Conservation (phyloP, 2,329 filamentous ascomycete genomes). For the Monosporascus sp. region DNA sequence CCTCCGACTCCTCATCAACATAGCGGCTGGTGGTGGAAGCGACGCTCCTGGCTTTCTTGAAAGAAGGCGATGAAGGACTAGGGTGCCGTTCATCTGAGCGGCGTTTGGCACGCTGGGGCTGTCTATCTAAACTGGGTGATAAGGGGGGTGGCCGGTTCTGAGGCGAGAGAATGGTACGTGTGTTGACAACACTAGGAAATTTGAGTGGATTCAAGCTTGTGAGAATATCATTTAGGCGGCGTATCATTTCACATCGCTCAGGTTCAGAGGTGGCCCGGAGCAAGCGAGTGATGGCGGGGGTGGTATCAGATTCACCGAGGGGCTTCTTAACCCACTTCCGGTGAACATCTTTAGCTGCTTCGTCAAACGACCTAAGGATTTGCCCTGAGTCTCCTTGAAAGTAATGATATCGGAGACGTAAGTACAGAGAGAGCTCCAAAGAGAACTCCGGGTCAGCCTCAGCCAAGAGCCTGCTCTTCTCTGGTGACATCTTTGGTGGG, state of each 20-base stretch:
- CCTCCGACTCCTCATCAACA: not conserved
- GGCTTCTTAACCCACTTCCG: constrained; percentile 25
- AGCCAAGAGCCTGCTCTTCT: constrained; percentile 10
- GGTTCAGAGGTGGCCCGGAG: constrained; percentile 19
- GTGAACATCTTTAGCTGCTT: constrained; percentile 18
- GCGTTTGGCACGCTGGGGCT: constrained; percentile 14
- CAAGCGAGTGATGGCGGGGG: constrained; percentile 13
- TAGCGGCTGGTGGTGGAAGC: not conserved
- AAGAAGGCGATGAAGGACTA: constrained; percentile 9
- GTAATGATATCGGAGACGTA: constrained; percentile 17
- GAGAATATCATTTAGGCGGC: constrained; percentile 16
- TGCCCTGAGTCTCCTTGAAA: constrained; percentile 11
- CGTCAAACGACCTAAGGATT: constrained; percentile 14
- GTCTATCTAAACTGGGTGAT: constrained; percentile 10
- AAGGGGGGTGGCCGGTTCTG: constrained; percentile 1
- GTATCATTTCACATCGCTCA: constrained; percentile 18
- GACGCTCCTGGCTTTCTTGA: constrained; percentile 15
- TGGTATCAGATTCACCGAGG: constrained; percentile 12
- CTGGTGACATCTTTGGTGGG: constrained; percentile 12
- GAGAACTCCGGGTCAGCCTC: constrained; percentile 7
- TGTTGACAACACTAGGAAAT: not conserved
- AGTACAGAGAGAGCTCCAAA: constrained; percentile 18
- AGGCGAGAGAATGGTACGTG: constrained; percentile 2
- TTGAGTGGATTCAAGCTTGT: constrained; percentile 11
- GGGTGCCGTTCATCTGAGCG: constrained; percentile 15